Evolutionary conservation across 352 stramenopile genomes (phyloP), one percentile per base, ranked within the genome.

Genomic region (Globisporangium yorkense): DNA sequence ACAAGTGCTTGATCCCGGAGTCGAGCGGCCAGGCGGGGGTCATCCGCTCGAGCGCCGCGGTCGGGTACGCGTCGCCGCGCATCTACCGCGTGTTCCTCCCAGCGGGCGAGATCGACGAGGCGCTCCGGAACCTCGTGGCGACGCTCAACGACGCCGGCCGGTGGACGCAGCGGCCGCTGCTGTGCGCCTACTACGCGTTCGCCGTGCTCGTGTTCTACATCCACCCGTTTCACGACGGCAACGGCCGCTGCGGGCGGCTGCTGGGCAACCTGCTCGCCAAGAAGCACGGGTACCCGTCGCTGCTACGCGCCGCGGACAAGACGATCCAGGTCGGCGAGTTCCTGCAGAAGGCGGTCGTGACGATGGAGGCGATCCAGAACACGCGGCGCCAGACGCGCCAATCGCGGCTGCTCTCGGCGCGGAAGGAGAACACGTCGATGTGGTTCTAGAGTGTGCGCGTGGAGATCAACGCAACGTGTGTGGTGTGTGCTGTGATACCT

Each of bases 71-170:
- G 0, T 91, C 83, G 3, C 67, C 80, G 47, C 83, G 80, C 1
- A 91, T 91, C 57, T 93, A 93, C 57, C 78, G 83, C 21, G 83
- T 93, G 13, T 93, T 93, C 53, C 50, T 93, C 7, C 83, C 83
- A 0, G 71, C 73, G 4, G 76, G 70, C 12, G 83, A 93, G 61
- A 83, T 93, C 24, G 46, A 69, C 3, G 52, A 55, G 9, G 75
- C 80, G 1, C 57, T 93, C 9, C 21, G 71, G 16, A 63, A 77
- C 2, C 60, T 88, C 20, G 51, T 91, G 0, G 18, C 48, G 0
- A 74, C 60, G 2, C 67, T 93, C 21, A 89, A 91, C 40, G 67
- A 76, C 18, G 9, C 60, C 0, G 67, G 59, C 9, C 64, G 49
- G 1, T 86, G 77, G 72, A 53, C 72, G 16, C 58, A 71, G 8